Evolutionary conservation across 306 rosid genomes (phyloP), one percentile per base, ranked within the genome.

Genomic region (Fragaria ananassa): DNA sequence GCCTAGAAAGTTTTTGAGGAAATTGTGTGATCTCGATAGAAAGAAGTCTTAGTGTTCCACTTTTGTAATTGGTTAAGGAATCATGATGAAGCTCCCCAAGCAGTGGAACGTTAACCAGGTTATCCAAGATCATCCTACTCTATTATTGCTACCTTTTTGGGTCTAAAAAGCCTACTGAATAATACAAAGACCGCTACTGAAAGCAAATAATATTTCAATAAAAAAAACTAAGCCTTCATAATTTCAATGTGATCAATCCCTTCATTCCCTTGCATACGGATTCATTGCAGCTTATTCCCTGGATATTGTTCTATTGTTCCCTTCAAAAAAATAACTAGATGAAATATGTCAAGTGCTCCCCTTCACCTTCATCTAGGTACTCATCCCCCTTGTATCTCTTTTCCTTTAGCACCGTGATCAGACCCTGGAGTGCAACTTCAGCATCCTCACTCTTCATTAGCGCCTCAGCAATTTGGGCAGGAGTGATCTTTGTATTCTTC

Each of bases 391-490:
- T 61, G 39, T 61, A 29, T 23, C 63, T 60, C 44, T 93, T 93
- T 54, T 92, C 42, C 86, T 91, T 87, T 2, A 93, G 88, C 49
- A 89, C 74, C 60, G 85, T 78, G 27, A 83, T 78, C 51, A 91
- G 74, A 8, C 83, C 90, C 71, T 86, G 77, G 7, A 93, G 95
- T 2, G 94, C 86, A 2, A 76, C 79, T 18, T 85, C 90, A 21
- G 81, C 37, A 8, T 86, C 87, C 53, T 91, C 96, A 31, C 72
- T 73, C 74, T 81, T 93, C 98, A 91, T 89, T 60, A 93, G 45
- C 79, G 84, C 91, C 82, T 89, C 98, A 2, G 98, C 93, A 27
- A 91, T 90, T 72, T 93, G 89, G 0, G 96, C 97, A 1, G 96
- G 98, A n/a, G 93, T 88, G 18, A 91, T 82, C 42, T 86, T 79